Conservation (phyloP, 306 rosid genomes). For the Malus fusca region DNA sequence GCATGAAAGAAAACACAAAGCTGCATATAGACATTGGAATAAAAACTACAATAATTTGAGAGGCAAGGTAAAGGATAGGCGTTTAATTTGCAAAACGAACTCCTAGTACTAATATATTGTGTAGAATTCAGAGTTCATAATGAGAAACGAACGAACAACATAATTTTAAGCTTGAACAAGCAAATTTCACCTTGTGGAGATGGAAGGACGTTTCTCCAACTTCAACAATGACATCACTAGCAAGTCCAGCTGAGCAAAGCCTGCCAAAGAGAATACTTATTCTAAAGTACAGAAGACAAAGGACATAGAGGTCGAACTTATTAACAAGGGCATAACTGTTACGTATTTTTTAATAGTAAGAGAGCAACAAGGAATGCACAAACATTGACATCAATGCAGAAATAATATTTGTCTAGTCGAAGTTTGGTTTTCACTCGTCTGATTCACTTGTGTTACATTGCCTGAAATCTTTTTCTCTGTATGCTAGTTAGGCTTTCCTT, state of each 20-base stretch:
- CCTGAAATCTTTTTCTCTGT: neutral
- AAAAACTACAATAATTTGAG: neutral
- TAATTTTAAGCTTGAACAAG: constrained; percentile 1
- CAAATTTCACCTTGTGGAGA: constrained; percentile 73
- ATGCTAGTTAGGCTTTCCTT: no score
- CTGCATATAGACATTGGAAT: neutral
- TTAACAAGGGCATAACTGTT: neutral
- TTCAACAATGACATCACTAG: constrained; percentile 73
- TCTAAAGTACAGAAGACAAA: neutral
- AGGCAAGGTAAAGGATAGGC: neutral
- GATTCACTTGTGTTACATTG: neutral
- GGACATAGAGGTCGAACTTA: neutral
- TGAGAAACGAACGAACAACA: neutral
- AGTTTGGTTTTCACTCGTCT: neutral
- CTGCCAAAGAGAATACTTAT: constrained; percentile 27
- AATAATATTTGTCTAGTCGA: neutral
- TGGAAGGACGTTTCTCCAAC: constrained; percentile 65
- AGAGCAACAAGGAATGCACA: neutral
- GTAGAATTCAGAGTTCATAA: neutral
- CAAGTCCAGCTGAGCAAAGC: constrained; percentile 80
- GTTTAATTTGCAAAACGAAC: neutral
- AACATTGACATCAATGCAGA: neutral
- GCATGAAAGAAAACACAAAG: neutral
- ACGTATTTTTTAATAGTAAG: neutral
- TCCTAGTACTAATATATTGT: neutral